These are phyloP conservation scores for Chlamydomonas schloesseri DNA, from an alignment of 139 green algal genomes.

Conservation along the genomic window DNA sequence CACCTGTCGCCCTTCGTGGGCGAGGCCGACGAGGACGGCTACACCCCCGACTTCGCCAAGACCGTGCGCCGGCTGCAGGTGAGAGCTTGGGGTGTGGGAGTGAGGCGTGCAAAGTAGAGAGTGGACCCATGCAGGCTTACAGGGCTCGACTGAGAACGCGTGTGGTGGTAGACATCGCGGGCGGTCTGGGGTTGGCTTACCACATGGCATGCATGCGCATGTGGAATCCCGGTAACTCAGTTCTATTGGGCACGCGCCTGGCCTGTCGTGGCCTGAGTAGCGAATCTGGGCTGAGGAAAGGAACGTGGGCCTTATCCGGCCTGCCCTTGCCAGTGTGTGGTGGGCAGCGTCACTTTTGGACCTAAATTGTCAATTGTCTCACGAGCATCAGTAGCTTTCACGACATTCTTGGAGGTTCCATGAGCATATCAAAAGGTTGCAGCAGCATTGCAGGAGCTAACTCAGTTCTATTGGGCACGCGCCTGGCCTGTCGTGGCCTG, in stretches of 20 bases:
- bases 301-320: slow-evolving; percentile 2
- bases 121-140: too few species aligned
- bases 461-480: slow-evolving; percentile 37
- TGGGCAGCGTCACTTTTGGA: slow-evolving; percentile 5
- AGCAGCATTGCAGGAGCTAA: not conserved
- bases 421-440: too few species aligned
- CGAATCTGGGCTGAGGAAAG: slow-evolving; percentile 41
- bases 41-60: slow-evolving; percentile 93
- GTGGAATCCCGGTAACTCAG: slow-evolving; percentile 10
- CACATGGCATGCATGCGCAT: too few species aligned
- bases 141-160: too few species aligned
- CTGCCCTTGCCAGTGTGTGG: not conserved
- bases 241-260: slow-evolving; percentile 29
- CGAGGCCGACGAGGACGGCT: slow-evolving; percentile 89
- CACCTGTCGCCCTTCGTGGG: slow-evolving; percentile 98
- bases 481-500: not conserved
- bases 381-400: too few species aligned
- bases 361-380: not conserved
- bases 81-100: not conserved
- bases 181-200: too few species aligned
- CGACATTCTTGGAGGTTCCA: too few species aligned
- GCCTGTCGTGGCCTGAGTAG: not conserved
- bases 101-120: not conserved
- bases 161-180: too few species aligned
- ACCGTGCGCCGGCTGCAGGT: slow-evolving; percentile 86